Percentiles rank a stretch among this genome's conserved stretches.
These are phyloP conservation scores for Penicillium decumbens DNA, from an alignment of 2,329 filamentous ascomycete species.

Conservation along the genomic window DNA sequence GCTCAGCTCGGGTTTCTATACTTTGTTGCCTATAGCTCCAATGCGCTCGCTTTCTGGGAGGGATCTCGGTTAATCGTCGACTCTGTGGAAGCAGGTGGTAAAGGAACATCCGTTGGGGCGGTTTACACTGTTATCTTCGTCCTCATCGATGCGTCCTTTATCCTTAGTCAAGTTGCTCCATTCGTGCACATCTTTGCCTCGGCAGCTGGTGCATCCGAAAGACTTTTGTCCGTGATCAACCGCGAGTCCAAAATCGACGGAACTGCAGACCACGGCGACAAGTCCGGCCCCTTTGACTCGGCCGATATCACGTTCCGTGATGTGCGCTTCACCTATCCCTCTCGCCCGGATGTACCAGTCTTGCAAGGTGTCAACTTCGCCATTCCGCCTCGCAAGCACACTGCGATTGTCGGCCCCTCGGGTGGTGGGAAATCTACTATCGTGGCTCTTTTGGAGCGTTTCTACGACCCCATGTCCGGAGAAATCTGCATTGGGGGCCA, in stretches of 20 bases:
- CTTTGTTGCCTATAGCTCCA: conserved; percentile 63
- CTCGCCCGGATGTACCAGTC: conserved; percentile 35
- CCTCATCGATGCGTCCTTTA: conserved; percentile 36
- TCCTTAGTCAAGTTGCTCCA: conserved; percentile 37
- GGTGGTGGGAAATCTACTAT: conserved; percentile 52
- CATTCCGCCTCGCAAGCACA: conserved; percentile 36
- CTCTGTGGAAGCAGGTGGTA: conserved; percentile 17
- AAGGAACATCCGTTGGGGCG: conserved; percentile 30
- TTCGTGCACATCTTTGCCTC: conserved; percentile 47
- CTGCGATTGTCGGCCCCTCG: conserved; percentile 48
- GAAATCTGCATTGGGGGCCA: conserved; percentile 29
- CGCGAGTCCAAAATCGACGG: conserved; percentile 46
- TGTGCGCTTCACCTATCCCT: conserved; percentile 37
- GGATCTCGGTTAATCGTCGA: conserved; percentile 54
- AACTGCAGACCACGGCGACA: conserved; percentile 27
- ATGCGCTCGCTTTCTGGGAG: conserved; percentile 64
- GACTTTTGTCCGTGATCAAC: conserved; percentile 56
- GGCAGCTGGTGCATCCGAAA: conserved; percentile 52
- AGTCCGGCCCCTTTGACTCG: conserved; percentile 15
- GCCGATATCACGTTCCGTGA: conserved; percentile 31
- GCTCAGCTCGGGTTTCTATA: conserved; percentile 58
- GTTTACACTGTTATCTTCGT: conserved; percentile 39
- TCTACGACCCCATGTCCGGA: conserved; percentile 36
- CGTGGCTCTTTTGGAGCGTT: conserved; percentile 34
- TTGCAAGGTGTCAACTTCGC: conserved; percentile 30